Percentiles rank a stretch among this genome's conserved stretches.
Evolutionary conservation across 2,329 filamentous ascomycete species (phyloP).

Genomic region (Colletotrichum neosansevieriae): DNA sequence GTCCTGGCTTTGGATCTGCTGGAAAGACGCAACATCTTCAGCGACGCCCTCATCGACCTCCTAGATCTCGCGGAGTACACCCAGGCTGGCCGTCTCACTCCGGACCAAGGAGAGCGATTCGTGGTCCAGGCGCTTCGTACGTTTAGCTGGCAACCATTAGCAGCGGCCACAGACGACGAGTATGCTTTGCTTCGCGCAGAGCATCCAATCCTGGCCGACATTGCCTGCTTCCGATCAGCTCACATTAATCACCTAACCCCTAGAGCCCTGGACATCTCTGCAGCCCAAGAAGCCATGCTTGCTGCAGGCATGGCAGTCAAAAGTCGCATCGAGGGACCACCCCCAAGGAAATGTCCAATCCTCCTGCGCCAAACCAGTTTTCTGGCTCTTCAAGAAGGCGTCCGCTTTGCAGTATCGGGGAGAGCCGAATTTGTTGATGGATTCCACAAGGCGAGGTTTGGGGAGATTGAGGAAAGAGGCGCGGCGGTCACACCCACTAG

Average conservation of each 20-base stretch:
- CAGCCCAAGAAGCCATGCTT: conserved; percentile 58
- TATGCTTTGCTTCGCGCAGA: conserved; percentile 57
- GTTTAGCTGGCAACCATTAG: conserved; percentile 60
- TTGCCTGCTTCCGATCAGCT: conserved; percentile 55
- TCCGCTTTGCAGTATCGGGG: conserved; percentile 51
- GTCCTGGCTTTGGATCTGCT: conserved; percentile 51
- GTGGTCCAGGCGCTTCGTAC: conserved; percentile 58
- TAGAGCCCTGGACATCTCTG: conserved; percentile 61
- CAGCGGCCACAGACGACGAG: conserved; percentile 54
- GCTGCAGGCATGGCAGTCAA: conserved; percentile 57
- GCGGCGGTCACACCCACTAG: conserved; percentile 61
- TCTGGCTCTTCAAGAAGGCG: conserved; percentile 60
- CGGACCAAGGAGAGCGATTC: conserved; percentile 50
- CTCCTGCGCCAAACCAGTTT: conserved; percentile 67
- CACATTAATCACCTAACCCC: conserved; percentile 69
- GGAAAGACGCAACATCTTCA: conserved; percentile 56
- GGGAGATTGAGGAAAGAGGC: conserved; percentile 66
- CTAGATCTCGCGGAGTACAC: conserved; percentile 50
- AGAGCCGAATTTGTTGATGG: conserved; percentile 45
- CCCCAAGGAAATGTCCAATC: conserved; percentile 56
- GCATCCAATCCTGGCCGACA: conserved; percentile 62
- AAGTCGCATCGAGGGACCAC: conserved; percentile 64
- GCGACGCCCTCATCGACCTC: conserved; percentile 50
- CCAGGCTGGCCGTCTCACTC: conserved; percentile 45
- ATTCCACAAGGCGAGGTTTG: conserved; percentile 62